A percentile compares a stretch with the other conserved stretches of the same genome.
Conservation (phyloP, 2,329 filamentous ascomycete genomes). For the Pyricularia pennisetigena region DNA sequence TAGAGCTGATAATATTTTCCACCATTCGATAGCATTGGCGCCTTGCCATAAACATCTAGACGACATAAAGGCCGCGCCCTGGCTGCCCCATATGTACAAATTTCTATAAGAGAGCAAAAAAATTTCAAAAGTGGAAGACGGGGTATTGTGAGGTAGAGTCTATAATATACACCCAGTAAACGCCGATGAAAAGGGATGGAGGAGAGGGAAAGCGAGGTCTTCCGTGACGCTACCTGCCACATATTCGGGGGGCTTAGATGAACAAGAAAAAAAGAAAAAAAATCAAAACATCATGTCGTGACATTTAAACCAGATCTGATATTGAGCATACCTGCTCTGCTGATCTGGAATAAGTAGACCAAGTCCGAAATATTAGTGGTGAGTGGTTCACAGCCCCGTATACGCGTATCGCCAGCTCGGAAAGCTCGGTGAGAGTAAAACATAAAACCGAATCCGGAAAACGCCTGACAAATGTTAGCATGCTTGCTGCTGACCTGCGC, state of each 20-base stretch:
- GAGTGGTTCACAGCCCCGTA: not conserved
- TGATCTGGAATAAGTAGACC: not conserved
- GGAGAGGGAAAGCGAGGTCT: not conserved
- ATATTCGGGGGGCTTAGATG: not conserved
- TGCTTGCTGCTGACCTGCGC: not conserved
- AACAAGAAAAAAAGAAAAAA: not conserved
- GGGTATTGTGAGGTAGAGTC: conserved; percentile 1
- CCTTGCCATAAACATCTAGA: not conserved
- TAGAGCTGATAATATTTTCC: not conserved
- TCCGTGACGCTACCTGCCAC: not conserved
- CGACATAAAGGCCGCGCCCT: not conserved
- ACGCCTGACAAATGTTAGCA: not conserved
- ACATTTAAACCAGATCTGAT: not conserved
- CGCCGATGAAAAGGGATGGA: not conserved
- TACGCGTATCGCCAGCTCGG: not conserved
- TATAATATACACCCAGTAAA: not conserved
- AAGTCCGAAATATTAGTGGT: not conserved
- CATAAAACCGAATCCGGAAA: not conserved
- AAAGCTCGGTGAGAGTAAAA: not conserved
- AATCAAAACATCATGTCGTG: not conserved
- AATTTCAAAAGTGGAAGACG: not conserved
- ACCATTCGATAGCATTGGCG: no score
- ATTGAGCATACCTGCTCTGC: not conserved
- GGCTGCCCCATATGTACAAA: not conserved
- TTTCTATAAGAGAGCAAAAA: not conserved